Evolutionary conservation across 2,329 filamentous ascomycete genomes (phyloP), one percentile per base, ranked within the genome.

Genomic region (Zymoseptoria brevis): DNA sequence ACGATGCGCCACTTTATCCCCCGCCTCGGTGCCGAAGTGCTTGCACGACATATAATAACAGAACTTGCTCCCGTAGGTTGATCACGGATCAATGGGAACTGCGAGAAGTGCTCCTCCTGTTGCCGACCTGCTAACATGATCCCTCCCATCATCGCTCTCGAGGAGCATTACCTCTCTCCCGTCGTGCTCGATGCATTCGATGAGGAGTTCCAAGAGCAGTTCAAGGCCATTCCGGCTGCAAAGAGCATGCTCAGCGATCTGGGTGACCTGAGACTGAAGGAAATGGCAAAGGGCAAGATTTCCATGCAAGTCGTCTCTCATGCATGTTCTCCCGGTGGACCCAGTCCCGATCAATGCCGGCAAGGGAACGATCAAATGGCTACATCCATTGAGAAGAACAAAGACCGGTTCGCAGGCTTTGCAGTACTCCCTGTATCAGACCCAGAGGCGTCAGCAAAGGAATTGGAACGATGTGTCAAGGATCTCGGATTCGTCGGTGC

Each of bases 121-220:
- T 45, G 35, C 13, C 24, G 11, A 24, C 29, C n/a, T 26, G 50
- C 2, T 54, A 68, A 50, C 19, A 73, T 72, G 70, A 57, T 64
- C 1, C 70, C 69, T 45, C 71, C 71, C 19, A 64, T 72, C 9
- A 73, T 74, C 54, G 70, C 72, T 2, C 70, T 74, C 22, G 71
- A 74, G 57, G 72, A 74, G 62, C 72, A 74, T 60, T 74, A 72
- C 64, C 66, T 73, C 59, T 70, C 70, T 16, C 61, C 65, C n/a
- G 69, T 68, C 1, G 62, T 72, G n/a, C 63, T 70, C 53, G 64
- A 71, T 58, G 68, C 66, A 19, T 67, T 69, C 56, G 60, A 69
- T 41, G 64, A 67, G 19, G 64, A 63, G 21, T 70, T 69, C 41
- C 61, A 64, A 21, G 70, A 71, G 56, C 70, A 72, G 49, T 70